Evolutionary conservation across 148 eudicot species (phyloP).

Genomic region (Cornus kousa): DNA sequence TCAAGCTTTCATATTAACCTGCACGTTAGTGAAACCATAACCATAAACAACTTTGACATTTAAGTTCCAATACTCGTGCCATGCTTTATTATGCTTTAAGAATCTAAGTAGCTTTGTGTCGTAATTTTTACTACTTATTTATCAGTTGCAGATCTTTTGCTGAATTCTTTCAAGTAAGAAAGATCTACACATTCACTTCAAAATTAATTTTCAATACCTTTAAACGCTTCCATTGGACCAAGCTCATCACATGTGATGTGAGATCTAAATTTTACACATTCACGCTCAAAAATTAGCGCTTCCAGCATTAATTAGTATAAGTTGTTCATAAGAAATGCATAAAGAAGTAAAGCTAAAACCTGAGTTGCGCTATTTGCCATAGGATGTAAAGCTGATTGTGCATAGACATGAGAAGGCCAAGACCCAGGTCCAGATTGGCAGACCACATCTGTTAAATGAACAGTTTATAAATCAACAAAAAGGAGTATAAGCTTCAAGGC

Average conservation of each 20-base stretch:
- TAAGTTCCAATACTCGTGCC: no score
- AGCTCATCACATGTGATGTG: background rate
- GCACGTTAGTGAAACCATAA: no score
- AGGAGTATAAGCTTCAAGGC: background rate
- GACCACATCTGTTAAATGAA: slow-evolving; percentile 65
- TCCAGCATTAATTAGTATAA: background rate
- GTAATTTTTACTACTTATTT: background rate
- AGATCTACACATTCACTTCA: background rate
- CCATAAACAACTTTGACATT: no score
- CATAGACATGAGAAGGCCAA: slow-evolving; percentile 88
- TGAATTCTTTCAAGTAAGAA: background rate
- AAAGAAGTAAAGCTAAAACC: slow-evolving; percentile 44
- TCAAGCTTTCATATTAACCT: no score
- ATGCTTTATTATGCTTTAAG: no score
- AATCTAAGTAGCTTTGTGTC: background rate
- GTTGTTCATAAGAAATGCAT: background rate
- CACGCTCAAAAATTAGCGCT: background rate
- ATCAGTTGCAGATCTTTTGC: background rate
- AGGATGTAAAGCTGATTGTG: slow-evolving; percentile 88
- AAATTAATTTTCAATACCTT: background rate
- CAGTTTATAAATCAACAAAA: slow-evolving; percentile 9
- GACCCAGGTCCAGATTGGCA: slow-evolving; percentile 99
- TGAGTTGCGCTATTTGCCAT: slow-evolving; percentile 98
- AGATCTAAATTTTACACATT: background rate
- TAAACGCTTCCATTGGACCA: slow-evolving; percentile 1